Conservation (phyloP, 345 rosid species). For the Moricandia moricandioides region DNA sequence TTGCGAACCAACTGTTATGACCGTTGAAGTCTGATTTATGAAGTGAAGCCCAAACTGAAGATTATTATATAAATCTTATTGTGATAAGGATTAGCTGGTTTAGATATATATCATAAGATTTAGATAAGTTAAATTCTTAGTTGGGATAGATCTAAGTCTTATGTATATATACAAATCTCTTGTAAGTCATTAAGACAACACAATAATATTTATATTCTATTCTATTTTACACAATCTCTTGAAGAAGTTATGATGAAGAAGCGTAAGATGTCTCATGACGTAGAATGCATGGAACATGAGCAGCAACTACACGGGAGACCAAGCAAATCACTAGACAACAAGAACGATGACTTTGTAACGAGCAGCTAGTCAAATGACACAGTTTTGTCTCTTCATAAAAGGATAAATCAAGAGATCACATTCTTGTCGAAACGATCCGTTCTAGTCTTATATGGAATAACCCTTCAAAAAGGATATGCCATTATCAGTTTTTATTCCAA, state of each 20-base stretch:
- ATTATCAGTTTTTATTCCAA: conserved; percentile 9
- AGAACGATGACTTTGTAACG: not conserved
- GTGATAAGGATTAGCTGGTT: too few relatives aligned
- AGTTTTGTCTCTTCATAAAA: conserved; percentile 25
- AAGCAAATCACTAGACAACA: not conserved
- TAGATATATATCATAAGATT: too few relatives aligned
- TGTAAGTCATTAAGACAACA: too few relatives aligned
- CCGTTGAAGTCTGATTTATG: too few relatives aligned
- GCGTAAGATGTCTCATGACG: not conserved
- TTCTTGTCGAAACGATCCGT: conserved; percentile 29
- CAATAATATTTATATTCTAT: too few relatives aligned
- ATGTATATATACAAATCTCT: too few relatives aligned
- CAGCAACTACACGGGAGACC: not conserved
- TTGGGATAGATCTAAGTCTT: too few relatives aligned
- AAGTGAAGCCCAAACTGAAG: too few relatives aligned
- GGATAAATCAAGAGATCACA: conserved; percentile 24
- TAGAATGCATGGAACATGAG: not conserved
- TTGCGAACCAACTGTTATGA: too few relatives aligned
- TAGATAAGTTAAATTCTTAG: too few relatives aligned
- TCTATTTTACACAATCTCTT: not conserved
- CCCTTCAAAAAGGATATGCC: conserved; percentile 28
- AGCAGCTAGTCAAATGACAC: not conserved
- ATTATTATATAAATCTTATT: too few relatives aligned
- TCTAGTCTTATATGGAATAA: conserved; percentile 25
- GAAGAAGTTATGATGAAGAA: not conserved